Conservation (phyloP, 805 yeast genomes). For the Vanderwaltozyma yarrowii region DNA sequence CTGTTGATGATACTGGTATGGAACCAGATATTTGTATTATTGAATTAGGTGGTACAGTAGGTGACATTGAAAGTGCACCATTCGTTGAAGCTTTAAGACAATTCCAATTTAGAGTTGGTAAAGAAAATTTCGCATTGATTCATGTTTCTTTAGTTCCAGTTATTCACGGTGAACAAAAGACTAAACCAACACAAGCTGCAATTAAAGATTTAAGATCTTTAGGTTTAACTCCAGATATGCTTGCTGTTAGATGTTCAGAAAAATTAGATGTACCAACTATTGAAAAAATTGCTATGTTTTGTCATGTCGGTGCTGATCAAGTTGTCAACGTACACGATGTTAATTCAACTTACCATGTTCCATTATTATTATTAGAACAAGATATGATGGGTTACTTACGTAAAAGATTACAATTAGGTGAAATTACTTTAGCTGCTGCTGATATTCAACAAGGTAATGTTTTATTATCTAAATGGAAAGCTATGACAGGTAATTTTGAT, state of each 20-base stretch:
- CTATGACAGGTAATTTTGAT: conserved; percentile 71
- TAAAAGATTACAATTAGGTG: conserved; percentile 53
- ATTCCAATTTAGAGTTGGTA: conserved; percentile 94
- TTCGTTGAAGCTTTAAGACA: conserved; percentile 98
- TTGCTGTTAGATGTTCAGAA: conserved; percentile 94
- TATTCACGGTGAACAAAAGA: conserved; percentile 97
- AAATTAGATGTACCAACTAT: conserved; percentile 75
- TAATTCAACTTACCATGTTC: conserved; percentile 95
- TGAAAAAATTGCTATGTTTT: conserved; percentile 95
- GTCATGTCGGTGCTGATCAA: conserved; percentile 98
- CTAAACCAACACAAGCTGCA: conserved; percentile 99
- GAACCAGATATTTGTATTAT: conserved; percentile 95
- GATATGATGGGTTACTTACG: conserved; percentile 64
- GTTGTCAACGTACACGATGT: conserved; percentile 96
- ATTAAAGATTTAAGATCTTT: conserved; percentile 90
- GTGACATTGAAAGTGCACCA: conserved; percentile 98
- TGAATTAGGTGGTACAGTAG: conserved; percentile 98
- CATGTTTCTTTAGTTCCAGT: conserved; percentile 97
- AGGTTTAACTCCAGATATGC: conserved; percentile 92
- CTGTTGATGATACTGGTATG: conserved; percentile 81
- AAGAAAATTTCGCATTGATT: conserved; percentile 85
- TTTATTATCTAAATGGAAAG: conserved; percentile 69
- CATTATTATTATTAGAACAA: conserved; percentile 81
- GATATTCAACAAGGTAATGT: conserved; percentile 55
- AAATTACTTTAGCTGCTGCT: conserved; percentile 36